Base-by-base conservation (phyloP, 371 early-diverging fungal species). In the Parasitella parasitica region DNA sequence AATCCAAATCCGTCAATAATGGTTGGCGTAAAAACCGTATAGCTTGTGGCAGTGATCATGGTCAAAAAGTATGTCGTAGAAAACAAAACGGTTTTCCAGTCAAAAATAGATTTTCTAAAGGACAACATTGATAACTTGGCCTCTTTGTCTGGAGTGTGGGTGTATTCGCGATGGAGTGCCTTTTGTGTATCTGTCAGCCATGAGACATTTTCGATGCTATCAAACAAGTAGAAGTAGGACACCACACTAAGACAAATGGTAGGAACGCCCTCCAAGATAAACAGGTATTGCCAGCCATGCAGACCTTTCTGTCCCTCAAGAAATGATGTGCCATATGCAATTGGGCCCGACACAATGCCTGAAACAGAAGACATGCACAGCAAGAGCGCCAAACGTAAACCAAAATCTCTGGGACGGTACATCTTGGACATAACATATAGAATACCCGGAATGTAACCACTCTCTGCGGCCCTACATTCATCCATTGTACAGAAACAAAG, bases 261-360 rank as follows among this genome's bases (percentile, higher is more conserved):
- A 3, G 73, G 76, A 1, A 67, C 59, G 0, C 76, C 76, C 50
- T 79, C 79, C 4, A 79, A 37, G 15, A 79, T 70, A 36, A 79
- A 76, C n/a, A 79, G 41, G 32, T 69, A 76, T 15, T 79, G 79
- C 79, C 79, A 79, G 9, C 75, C 79, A 32, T 74, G 69, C n/a
- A 79, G 20, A 1, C 71, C 70, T 8, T 50, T 53, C 2, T 61
- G 54, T 7, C 79, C 76, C 8, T 76, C 76, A 2, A 79, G 38
- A 24, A 69, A 69, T 0, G 76, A 64, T 6, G 71, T 65, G 7
- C 59, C 73, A 36, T 76, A 79, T 1, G 73, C 76, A 24, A 76
- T 60, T 0, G 72, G 73, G 1, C 76, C 76, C 4, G 71, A 68
- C 0, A 73, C 61, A 52, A 73, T 56, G 3, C 73, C 66, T 20